These are phyloP conservation scores for Aspergillus taichungensis DNA, from an alignment of 495 filamentous ascomycete species.

Conservation along the genomic window DNA sequence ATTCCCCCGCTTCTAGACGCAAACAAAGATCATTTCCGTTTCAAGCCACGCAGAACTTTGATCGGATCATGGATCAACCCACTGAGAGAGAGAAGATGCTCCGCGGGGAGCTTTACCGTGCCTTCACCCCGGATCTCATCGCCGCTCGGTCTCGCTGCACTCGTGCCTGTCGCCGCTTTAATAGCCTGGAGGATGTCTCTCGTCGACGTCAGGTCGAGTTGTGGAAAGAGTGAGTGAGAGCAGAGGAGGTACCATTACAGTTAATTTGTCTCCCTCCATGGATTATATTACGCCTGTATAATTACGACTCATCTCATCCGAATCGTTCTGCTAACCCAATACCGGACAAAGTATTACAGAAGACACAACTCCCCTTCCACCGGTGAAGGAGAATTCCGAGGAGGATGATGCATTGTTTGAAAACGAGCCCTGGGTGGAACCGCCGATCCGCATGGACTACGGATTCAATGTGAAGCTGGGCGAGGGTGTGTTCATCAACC, in stretches of 20 bases:
- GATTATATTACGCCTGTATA: background rate
- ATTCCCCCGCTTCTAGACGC: background rate
- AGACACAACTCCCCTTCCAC: slow-evolving; percentile 54
- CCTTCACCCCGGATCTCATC: slow-evolving; percentile 46
- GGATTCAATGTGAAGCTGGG: slow-evolving; percentile 65
- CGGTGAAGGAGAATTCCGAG: slow-evolving; percentile 38
- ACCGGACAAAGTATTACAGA: slow-evolving; percentile 43
- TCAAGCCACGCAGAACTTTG: background rate
- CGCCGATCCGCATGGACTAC: slow-evolving; percentile 66
- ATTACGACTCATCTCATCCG: background rate
- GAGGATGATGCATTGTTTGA: slow-evolving; percentile 53
- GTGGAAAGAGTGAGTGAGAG: slow-evolving; percentile 59
- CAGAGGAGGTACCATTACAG: background rate
- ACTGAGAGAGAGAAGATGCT: slow-evolving; percentile 30
- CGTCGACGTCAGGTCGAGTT: slow-evolving; percentile 53
- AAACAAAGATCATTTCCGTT: background rate
- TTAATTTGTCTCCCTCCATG: background rate
- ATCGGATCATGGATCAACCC: slow-evolving; percentile 11
- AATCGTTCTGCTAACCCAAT: background rate
- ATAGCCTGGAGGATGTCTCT: slow-evolving; percentile 47
- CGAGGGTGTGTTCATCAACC: slow-evolving; percentile 66
- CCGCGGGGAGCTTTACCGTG: slow-evolving; percentile 38
- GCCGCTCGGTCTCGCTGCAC: slow-evolving; percentile 51
- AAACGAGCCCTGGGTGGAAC: slow-evolving; percentile 60
- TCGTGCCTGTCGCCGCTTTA: slow-evolving; percentile 52